Conservation (phyloP, 2,329 filamentous ascomycete genomes). For the Cryphonectria naterciae region DNA sequence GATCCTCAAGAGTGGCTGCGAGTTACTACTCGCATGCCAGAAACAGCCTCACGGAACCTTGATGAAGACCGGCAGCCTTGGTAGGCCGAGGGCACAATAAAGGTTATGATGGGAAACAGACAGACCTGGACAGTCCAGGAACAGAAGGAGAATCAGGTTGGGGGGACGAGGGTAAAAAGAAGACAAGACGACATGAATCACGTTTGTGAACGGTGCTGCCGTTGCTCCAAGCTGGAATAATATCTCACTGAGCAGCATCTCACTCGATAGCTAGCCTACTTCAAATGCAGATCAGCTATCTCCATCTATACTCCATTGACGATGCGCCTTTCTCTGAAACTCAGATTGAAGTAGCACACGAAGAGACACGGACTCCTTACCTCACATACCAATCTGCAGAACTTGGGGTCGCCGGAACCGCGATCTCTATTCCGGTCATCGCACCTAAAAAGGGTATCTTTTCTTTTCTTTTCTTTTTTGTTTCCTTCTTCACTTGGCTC, state of each 20-base stretch:
- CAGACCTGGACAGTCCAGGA: not conserved
- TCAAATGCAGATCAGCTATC: slow-evolving; percentile 15
- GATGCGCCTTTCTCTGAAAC: too few species aligned
- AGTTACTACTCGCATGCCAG: not conserved
- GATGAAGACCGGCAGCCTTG: not conserved
- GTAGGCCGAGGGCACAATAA: not conserved
- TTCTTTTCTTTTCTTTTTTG: not conserved
- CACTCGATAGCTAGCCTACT: slow-evolving; percentile 22
- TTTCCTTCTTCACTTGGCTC: slow-evolving; percentile 58
- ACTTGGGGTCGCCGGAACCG: not conserved
- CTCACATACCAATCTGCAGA: not conserved
- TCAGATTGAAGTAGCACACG: not conserved
- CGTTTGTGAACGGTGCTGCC: slow-evolving; percentile 1
- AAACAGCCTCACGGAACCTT: not conserved
- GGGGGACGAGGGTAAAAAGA: not conserved
- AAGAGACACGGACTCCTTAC: slow-evolving; percentile 15
- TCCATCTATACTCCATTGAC: not conserved
- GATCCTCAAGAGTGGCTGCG: not conserved
- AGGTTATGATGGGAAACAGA: not conserved
- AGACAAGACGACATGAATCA: not conserved
- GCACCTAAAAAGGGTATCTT: slow-evolving; percentile 6
- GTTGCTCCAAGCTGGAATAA: not conserved
- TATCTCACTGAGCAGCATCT: slow-evolving; percentile 6
- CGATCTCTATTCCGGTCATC: slow-evolving; percentile 6
- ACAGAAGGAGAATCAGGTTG: not conserved